phyloP scores from a whole-genome alignment of 148 eudicot genomes.

The Rhododendron kiyosumense region DNA sequence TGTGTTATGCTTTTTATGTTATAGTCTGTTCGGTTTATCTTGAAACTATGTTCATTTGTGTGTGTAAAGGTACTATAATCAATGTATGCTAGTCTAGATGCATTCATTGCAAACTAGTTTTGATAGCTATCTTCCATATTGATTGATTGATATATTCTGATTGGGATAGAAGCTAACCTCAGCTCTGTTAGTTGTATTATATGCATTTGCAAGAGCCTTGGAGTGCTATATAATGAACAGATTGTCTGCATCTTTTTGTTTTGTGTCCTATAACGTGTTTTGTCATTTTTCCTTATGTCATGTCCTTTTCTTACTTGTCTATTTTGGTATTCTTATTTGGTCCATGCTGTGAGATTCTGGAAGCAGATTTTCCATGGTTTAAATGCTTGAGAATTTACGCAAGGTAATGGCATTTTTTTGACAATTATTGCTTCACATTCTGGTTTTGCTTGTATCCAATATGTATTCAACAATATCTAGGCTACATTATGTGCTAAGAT shows the following conservation, averaged over 20 bases:
- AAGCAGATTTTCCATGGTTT: slow-evolving; percentile 1
- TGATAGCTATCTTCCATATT: not conserved
- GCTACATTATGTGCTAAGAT: not conserved
- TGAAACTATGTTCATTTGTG: not conserved
- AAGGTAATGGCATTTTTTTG: not conserved
- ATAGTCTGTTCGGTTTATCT: not conserved
- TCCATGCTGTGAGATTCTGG: slow-evolving; percentile 9
- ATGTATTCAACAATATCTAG: not conserved
- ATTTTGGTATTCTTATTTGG: not conserved
- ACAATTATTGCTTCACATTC: not conserved
- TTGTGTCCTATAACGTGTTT: not conserved
- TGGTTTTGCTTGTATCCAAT: not conserved
- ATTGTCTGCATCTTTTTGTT: not conserved
- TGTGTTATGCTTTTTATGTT: not conserved
- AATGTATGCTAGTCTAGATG: not conserved
- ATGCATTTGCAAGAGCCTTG: not conserved
- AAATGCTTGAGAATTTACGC: slow-evolving; percentile 11
- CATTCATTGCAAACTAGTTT: not conserved
- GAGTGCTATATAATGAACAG: not conserved
- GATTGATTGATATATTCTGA: not conserved
- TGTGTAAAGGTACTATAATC: not conserved
- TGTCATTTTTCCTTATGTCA: not conserved
- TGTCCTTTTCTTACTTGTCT: slow-evolving; percentile 4
- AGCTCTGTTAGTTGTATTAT: not conserved
- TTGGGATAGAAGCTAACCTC: not conserved